phyloP scores from a whole-genome alignment of 2,329 filamentous ascomycete species.

The Allantophomopsis lycopodina region DNA sequence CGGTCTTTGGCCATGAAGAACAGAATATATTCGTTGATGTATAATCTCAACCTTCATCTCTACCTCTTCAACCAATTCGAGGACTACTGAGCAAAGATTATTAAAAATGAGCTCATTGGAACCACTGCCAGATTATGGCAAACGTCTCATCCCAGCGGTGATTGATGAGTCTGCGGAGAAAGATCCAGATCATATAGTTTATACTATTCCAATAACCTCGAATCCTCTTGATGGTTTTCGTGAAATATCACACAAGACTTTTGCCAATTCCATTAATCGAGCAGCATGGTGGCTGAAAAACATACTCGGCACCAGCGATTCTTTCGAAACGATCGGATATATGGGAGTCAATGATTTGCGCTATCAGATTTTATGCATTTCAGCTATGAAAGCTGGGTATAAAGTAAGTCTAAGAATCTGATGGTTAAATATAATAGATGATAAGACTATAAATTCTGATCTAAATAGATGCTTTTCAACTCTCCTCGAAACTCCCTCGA shows the following conservation, averaged over 20 bases:
- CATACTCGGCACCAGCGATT: not conserved
- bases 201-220: not conserved
- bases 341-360: constrained; percentile 1
- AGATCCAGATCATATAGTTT: not conserved
- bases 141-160: not conserved
- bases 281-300: constrained; percentile 1
- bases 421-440: too few relatives aligned
- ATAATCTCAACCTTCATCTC: too few relatives aligned
- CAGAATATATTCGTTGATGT: too few relatives aligned
- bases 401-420: not conserved
- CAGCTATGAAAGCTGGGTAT: not conserved
- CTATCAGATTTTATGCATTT: not conserved
- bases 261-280: constrained; percentile 1
- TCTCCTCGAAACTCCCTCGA: not conserved
- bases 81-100: too few relatives aligned
- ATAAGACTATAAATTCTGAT: not conserved
- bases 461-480: not conserved
- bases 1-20: too few relatives aligned
- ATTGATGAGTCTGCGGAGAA: constrained; percentile 2
- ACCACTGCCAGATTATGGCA: not conserved
- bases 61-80: too few relatives aligned
- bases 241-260: not conserved
- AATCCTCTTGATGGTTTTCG: not conserved
- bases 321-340: not conserved
- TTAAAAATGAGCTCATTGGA: too few relatives aligned